phyloP scores from a whole-genome alignment of 768 basidiomycete species.

The Tylopilus intermedius region DNA sequence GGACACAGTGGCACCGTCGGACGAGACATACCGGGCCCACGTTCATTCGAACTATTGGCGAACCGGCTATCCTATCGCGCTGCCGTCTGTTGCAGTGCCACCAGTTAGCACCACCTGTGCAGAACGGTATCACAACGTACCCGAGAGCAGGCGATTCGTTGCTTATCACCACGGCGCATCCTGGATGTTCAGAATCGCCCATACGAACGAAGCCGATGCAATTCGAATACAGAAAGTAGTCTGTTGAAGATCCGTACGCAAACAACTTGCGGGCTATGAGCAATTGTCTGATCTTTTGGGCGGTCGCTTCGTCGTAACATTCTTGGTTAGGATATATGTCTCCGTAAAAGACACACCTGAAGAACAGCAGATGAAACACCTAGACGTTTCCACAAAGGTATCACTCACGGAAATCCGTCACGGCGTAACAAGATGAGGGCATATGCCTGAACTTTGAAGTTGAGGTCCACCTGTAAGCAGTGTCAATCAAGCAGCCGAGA shows the following conservation, averaged over 20 bases:
- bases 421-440: slow-evolving; percentile 70
- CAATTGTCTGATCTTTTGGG: slow-evolving; percentile 48
- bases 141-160: slow-evolving; percentile 36
- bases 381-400: not conserved
- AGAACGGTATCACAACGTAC: slow-evolving; percentile 12
- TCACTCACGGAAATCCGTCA: slow-evolving; percentile 67
- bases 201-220: slow-evolving; percentile 74
- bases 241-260: slow-evolving; percentile 60
- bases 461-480: slow-evolving; percentile 47
- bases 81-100: not conserved
- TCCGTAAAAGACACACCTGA: slow-evolving; percentile 83
- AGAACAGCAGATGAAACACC: not conserved
- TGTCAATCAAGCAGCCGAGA: not conserved
- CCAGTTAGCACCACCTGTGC: not conserved
- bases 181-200: slow-evolving; percentile 50
- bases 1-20: slow-evolving; percentile 2
- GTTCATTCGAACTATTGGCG: slow-evolving; percentile 50
- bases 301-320: slow-evolving; percentile 52
- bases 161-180: slow-evolving; percentile 70
- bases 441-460: slow-evolving; percentile 81
- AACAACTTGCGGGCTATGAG: slow-evolving; percentile 59
- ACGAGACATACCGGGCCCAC: slow-evolving; percentile 50
- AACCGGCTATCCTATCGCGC: slow-evolving; percentile 13
- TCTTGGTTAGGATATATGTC: slow-evolving; percentile 72
- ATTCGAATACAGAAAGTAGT: slow-evolving; percentile 55